A percentile compares a stretch with the other conserved stretches of the same genome.
These are phyloP conservation scores for Fusarium tricinctum DNA, from an alignment of 2,329 filamentous ascomycete genomes.

Conservation along the genomic window DNA sequence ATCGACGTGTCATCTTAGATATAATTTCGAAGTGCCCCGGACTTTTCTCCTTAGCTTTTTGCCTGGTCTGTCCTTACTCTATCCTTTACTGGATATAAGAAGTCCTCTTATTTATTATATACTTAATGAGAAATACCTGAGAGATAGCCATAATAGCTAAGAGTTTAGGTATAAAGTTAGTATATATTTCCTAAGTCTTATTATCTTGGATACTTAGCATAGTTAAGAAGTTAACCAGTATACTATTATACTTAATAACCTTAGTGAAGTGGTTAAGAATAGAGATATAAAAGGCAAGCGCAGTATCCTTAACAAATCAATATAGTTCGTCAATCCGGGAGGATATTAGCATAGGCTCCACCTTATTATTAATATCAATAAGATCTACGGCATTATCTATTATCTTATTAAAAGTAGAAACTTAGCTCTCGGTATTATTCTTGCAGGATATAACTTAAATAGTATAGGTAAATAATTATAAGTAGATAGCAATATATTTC, in stretches of 20 bases:
- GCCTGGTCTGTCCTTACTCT: neutral
- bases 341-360: neutral
- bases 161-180: slow-evolving; percentile 9
- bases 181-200: slow-evolving; percentile 4
- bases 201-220: slow-evolving; percentile 3
- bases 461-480: slow-evolving; percentile 6
- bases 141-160: slow-evolving; percentile 12
- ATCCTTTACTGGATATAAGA: slow-evolving; percentile 2
- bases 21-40: neutral
- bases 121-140: slow-evolving; percentile 3
- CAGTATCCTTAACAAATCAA: slow-evolving; percentile 1
- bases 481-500: slow-evolving; percentile 1
- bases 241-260: slow-evolving; percentile 7
- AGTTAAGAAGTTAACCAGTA: slow-evolving; percentile 16
- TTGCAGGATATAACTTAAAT: slow-evolving; percentile 3
- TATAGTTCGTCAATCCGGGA: neutral
- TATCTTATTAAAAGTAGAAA: neutral
- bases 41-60: slow-evolving; percentile 8
- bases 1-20: slow-evolving; percentile 1
- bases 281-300: slow-evolving; percentile 13
- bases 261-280: slow-evolving; percentile 21
- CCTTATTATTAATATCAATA: slow-evolving; percentile 3
- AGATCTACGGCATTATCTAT: slow-evolving; percentile 2
- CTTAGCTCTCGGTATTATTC: neutral
- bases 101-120: slow-evolving; percentile 3